phyloP scores from a whole-genome alignment of 1,139 yeast species.

The Zhuliangozyma blackwelliae region DNA sequence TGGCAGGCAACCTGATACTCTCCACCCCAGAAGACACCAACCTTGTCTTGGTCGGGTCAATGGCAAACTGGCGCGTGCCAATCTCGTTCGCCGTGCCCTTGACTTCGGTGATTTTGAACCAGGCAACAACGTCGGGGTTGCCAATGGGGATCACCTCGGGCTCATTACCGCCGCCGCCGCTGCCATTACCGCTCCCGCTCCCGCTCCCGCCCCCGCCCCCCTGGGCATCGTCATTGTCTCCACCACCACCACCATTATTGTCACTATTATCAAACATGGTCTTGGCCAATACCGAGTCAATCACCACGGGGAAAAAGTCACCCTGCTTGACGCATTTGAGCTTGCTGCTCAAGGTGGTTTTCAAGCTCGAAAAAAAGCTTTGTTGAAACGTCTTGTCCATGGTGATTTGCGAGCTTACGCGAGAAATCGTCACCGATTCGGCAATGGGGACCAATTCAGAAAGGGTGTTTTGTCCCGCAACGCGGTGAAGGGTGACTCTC shows the following conservation, averaged over 20 bases:
- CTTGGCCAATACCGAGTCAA: constrained; percentile 68
- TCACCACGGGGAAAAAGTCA: constrained; percentile 71
- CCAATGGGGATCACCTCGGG: constrained; percentile 53
- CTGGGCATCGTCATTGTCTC: constrained; percentile 12
- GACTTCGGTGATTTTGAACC: constrained; percentile 64
- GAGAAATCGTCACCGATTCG: constrained; percentile 51
- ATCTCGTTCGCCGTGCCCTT: constrained; percentile 25
- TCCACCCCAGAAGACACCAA: constrained; percentile 66
- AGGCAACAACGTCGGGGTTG: constrained; percentile 70
- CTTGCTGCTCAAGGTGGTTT: constrained; percentile 55
- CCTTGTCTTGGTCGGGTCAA: constrained; percentile 62
- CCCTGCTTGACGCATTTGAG: constrained; percentile 56
- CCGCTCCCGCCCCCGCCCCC: constrained; percentile 20
- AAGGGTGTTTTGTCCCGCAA: constrained; percentile 13
- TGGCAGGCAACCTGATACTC: constrained; percentile 33
- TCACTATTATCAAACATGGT: constrained; percentile 43
- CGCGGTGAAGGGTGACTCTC: constrained; percentile 16
- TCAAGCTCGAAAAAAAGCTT: constrained; percentile 59
- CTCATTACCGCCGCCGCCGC: constrained; percentile 10
- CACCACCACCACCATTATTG: too few species aligned
- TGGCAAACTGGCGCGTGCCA: constrained; percentile 45
- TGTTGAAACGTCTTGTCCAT: constrained; percentile 64
- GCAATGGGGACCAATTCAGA: constrained; percentile 32
- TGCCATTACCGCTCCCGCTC: neutral
- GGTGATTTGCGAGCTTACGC: constrained; percentile 69